Conservation (phyloP, 2,329 filamentous ascomycete species). For the Akanthomyces uredinophilus region DNA sequence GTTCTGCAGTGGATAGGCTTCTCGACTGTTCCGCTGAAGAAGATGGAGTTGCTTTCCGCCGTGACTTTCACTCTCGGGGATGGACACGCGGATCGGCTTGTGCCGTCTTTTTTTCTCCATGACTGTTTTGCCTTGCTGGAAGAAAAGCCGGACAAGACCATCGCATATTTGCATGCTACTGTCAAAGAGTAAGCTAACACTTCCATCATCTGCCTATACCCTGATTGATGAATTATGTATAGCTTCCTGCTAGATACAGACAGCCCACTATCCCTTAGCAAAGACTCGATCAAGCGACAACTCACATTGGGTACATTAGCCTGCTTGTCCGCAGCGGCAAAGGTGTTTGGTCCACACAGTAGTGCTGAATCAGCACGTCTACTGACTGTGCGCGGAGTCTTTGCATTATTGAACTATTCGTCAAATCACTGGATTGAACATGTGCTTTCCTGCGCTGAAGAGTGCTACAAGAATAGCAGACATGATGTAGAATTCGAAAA, state of each 20-base stretch:
- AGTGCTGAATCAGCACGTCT: neutral
- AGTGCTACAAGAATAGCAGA: neutral
- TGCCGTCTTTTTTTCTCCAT: constrained; percentile 22
- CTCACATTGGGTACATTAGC: neutral
- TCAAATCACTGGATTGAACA: neutral
- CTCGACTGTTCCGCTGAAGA: constrained; percentile 29
- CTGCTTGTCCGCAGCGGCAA: neutral
- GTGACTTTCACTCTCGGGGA: constrained; percentile 22
- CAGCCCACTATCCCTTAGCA: neutral
- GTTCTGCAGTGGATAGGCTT: constrained; percentile 35
- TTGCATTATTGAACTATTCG: neutral
- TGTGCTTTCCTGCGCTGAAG: neutral
- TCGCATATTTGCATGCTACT: constrained; percentile 25
- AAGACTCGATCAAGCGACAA: neutral
- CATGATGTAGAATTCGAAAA: neutral
- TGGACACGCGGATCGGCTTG: constrained; percentile 11
- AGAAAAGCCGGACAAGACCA: constrained; percentile 21
- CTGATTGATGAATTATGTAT: too few species aligned
- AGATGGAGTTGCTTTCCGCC: constrained; percentile 30
- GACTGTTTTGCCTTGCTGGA: constrained; percentile 22
- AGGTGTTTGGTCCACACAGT: neutral
- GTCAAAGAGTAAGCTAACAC: constrained; percentile 22
- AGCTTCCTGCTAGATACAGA: neutral
- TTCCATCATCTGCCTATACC: too few species aligned
- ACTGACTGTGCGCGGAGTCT: neutral